phyloP scores from a whole-genome alignment of 768 basidiomycete genomes.

The Udeniomyces megalosporus region DNA sequence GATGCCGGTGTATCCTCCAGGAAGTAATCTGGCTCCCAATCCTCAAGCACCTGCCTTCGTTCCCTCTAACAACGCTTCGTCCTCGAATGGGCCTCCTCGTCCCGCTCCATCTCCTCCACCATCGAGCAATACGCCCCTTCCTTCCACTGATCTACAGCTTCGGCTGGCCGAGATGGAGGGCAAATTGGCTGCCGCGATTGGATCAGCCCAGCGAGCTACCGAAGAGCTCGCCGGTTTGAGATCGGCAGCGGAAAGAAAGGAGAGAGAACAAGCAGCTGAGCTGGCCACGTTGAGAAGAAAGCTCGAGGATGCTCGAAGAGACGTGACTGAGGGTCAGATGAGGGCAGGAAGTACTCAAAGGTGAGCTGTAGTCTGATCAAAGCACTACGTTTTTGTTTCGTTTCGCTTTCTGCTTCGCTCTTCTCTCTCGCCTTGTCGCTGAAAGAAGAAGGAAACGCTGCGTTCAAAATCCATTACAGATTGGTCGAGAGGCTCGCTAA shows the following conservation, averaged over 20 bases:
- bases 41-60: neutral
- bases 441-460: neutral
- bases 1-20: neutral
- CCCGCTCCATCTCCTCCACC: neutral
- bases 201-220: too few species aligned
- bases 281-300: neutral
- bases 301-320: neutral
- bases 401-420: neutral
- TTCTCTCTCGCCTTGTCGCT: too few species aligned
- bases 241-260: neutral
- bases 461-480: neutral
- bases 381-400: too few species aligned
- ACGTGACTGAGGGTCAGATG: neutral
- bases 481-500: neutral
- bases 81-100: neutral
- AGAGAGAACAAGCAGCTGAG: neutral
- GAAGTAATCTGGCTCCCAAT: neutral
- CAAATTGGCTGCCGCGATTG: neutral
- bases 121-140: neutral
- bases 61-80: neutral
- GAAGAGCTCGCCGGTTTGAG: neutral
- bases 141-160: neutral
- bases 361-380: too few species aligned
- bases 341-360: neutral
- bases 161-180: neutral